A percentile compares a stretch with the other conserved stretches of the same genome.
phyloP scores from a whole-genome alignment of 2,329 filamentous ascomycete genomes.

The Pseudocercospora ulei region DNA sequence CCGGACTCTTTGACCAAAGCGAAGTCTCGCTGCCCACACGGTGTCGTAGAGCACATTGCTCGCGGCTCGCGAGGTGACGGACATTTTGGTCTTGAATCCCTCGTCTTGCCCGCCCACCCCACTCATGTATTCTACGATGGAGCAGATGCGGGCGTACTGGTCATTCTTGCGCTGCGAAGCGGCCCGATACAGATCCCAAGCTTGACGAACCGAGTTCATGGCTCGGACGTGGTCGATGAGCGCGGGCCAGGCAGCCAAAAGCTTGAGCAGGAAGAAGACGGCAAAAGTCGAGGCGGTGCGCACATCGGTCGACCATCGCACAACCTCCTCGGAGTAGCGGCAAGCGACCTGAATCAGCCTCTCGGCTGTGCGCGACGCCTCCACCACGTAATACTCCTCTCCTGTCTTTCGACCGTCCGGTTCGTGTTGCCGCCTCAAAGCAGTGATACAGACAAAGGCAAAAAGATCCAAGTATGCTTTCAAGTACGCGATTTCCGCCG shows the following conservation, averaged over 20 bases:
- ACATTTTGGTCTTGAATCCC: constrained; percentile 7
- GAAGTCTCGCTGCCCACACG: constrained; percentile 5
- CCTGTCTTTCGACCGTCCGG: not conserved
- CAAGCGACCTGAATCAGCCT: constrained; percentile 7
- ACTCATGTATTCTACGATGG: constrained; percentile 11
- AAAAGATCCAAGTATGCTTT: constrained; percentile 6
- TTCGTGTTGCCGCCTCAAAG: not conserved
- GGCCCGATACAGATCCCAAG: constrained; percentile 7
- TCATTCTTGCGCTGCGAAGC: constrained; percentile 7
- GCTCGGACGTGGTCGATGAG: constrained; percentile 8
- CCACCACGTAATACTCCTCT: constrained; percentile 4
- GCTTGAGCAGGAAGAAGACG: constrained; percentile 12
- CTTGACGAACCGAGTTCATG: constrained; percentile 8
- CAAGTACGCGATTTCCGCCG: constrained; percentile 7
- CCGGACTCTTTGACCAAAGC: constrained; percentile 5
- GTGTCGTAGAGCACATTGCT: constrained; percentile 9
- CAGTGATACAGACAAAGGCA: constrained; percentile 5
- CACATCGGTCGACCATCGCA: constrained; percentile 8
- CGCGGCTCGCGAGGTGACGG: constrained; percentile 2
- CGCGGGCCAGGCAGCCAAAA: constrained; percentile 1
- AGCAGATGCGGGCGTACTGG: constrained; percentile 10
- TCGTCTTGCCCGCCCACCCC: constrained; percentile 9
- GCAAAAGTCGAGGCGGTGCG: constrained; percentile 4
- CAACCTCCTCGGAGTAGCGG: constrained; percentile 2
- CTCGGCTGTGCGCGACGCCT: constrained; percentile 6